Conservation (phyloP, 495 filamentous ascomycete genomes). For the Pyrenopolyporus hunteri region DNA sequence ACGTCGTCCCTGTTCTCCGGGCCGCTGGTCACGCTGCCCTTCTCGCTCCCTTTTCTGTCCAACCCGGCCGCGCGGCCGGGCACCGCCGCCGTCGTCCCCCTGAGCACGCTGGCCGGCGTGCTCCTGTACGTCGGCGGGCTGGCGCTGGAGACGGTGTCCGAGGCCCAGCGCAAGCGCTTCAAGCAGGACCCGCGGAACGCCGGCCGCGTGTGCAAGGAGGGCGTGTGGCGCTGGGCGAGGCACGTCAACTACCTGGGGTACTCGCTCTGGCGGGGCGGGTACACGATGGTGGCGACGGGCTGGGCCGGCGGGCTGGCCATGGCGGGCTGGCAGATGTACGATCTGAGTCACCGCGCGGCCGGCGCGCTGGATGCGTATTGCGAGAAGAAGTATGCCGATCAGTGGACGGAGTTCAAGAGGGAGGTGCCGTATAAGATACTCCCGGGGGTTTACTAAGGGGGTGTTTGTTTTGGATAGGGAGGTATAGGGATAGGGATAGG, state of each 20-base stretch:
- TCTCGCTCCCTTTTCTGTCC: conserved; percentile 14
- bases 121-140: conserved; percentile 56
- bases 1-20: conserved; percentile 46
- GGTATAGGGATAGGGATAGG: background rate
- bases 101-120: conserved; percentile 50
- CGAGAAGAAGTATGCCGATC: conserved; percentile 48
- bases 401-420: conserved; percentile 53
- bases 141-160: conserved; percentile 54
- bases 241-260: conserved; percentile 67
- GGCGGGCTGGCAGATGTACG: conserved; percentile 48
- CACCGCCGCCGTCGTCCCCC: background rate
- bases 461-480: background rate
- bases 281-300: conserved; percentile 56
- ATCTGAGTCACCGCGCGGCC: conserved; percentile 54
- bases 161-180: conserved; percentile 60
- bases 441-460: conserved; percentile 48
- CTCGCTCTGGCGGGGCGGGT: conserved; percentile 61
- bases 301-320: conserved; percentile 50
- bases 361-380: conserved; percentile 60
- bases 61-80: background rate
- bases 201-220: conserved; percentile 59
- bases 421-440: conserved; percentile 53
- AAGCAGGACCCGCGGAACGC: conserved; percentile 59
- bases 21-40: conserved; percentile 16
- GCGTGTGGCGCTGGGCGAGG: conserved; percentile 59